Evolutionary conservation across 345 rosid species (phyloP).

Genomic region (Tarenaya hassleriana): DNA sequence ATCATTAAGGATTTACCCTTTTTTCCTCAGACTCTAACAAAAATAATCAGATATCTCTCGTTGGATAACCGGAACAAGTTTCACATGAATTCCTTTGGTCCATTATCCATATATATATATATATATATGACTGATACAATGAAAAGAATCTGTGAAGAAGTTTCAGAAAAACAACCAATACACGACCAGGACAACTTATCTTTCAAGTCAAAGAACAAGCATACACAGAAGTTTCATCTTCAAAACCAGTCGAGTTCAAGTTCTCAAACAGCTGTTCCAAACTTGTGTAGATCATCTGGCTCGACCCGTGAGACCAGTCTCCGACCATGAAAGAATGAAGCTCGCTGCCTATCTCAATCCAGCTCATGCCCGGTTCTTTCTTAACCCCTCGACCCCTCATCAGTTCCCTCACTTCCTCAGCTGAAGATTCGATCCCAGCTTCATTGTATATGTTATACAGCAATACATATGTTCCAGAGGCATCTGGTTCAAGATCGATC

Average conservation of each 20-base stretch:
- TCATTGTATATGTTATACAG: constrained; percentile 36
- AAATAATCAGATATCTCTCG: too few relatives aligned
- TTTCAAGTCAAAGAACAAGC: constrained; percentile 9
- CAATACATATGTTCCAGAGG: constrained; percentile 43
- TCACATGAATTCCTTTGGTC: too few relatives aligned
- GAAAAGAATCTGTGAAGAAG: too few relatives aligned
- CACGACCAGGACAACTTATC: too few relatives aligned
- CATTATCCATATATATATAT: too few relatives aligned
- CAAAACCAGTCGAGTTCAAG: constrained; percentile 23
- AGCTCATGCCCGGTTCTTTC: constrained; percentile 53
- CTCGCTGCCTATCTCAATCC: constrained; percentile 33
- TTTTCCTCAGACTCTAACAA: too few relatives aligned
- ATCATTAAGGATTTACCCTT: too few relatives aligned
- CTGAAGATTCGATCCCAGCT: constrained; percentile 34
- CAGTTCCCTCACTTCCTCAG: constrained; percentile 28
- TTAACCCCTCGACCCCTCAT: constrained; percentile 38
- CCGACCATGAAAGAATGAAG: constrained; percentile 28
- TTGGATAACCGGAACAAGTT: too few relatives aligned
- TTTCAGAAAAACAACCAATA: too few relatives aligned
- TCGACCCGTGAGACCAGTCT: constrained; percentile 31
- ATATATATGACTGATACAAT: too few relatives aligned
- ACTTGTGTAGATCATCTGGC: constrained; percentile 21
- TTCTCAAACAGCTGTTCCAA: constrained; percentile 29
- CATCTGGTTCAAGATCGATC: constrained; percentile 40
- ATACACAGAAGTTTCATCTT: constrained; percentile 9